Base-by-base conservation (phyloP, 306 rosid genomes). In the Senna siamea region DNA sequence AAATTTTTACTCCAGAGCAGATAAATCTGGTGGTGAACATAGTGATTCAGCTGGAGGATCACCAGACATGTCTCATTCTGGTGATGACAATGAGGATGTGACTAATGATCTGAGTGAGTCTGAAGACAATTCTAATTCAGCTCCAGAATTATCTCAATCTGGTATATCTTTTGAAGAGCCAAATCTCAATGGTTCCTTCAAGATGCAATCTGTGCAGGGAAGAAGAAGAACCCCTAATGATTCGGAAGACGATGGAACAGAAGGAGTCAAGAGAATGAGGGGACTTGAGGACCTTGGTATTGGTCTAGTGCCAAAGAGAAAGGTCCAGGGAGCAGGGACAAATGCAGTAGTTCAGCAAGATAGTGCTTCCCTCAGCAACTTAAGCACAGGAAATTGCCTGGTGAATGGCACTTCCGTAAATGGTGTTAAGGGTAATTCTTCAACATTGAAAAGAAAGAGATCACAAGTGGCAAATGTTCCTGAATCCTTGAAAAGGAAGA, bases 201-300 rank as follows among this genome's bases (percentile, higher is more conserved):
- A 87, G 82, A 76, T 75, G 79, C 92, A 70, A 62, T 52, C 85
- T 83, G 64, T 75, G 80, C 89, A 74, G 79, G 87, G 86, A 77
- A 86, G 87, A 76, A 83, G 84, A 74, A 85, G 79, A 76, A 85
- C 97, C 19, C 93, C 97, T 65, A 83, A 91, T 75, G 92, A 88
- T 78, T 91, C 94, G 0, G 94, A 91, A 84, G 97, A 91, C 70
- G 96, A 90, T 66, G 96, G 93, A 85, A 88, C 76, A 11, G 86
- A 87, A 81, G 89, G 94, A 57, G 87, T 88, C 14, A 87, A 83
- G 85, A 86, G 89, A 52, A 88, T 91, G 93, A 88, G 87, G 78
- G 97, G 94, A 66, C 93, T 91, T 69, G 82, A 82, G 77, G 97
- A 88, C 76, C 83, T 91, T 65, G 94, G 94, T 48, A 18, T 83